Base-by-base conservation (phyloP, 116 monocot genomes). In the Phalaenopsis hybrid region DNA sequence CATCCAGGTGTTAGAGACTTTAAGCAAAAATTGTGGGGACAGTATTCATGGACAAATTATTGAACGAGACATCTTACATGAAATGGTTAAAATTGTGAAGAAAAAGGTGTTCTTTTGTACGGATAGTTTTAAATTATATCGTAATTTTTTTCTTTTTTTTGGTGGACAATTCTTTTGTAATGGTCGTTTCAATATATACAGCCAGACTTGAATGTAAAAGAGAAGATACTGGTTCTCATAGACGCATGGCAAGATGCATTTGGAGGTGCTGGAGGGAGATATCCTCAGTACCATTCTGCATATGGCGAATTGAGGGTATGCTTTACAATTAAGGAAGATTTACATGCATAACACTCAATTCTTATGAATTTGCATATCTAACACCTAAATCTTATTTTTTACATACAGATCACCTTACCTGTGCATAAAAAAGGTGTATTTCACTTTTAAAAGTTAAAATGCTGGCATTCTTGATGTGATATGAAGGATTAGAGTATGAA, bases 181-280 rank as follows among this genome's bases (percentile, higher is more conserved):
- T 88, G n/a, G 0, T 46, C 12, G 10, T 46, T 45, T 50, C 51
- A 48, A n/a, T 46, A 15, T 69, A 3, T 88, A 77, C 85, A 99
- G 99, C 91, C 93, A 86, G 99, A 93, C 77, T 85, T 95, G 61
- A 88, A 81, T 88, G 98, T 98, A 18, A 98, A 85, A 85, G 95
- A 98, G 83, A 98, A 95, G 85, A 93, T 95, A 86, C 85, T 98
- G 85, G 81, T 82, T 82, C 89, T 98, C 45, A 89, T 98, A 79
- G 92, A 98, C 86, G 87, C 91, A 80, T 98, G 98, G 98, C 95
- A 98, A 95, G 93, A 98, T 67, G 93, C 92, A 82, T 98, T 95
- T 84, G 92, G 95, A 83, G 98, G 95, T 58, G 44, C 93, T 58
- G 83, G 88, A 81, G 95, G 89, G 74, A 93, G 81, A 83, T 92